Percentiles rank a stretch among this genome's conserved stretches.
phyloP scores from a whole-genome alignment of 163 green algal species.

The Volvox carteri region DNA sequence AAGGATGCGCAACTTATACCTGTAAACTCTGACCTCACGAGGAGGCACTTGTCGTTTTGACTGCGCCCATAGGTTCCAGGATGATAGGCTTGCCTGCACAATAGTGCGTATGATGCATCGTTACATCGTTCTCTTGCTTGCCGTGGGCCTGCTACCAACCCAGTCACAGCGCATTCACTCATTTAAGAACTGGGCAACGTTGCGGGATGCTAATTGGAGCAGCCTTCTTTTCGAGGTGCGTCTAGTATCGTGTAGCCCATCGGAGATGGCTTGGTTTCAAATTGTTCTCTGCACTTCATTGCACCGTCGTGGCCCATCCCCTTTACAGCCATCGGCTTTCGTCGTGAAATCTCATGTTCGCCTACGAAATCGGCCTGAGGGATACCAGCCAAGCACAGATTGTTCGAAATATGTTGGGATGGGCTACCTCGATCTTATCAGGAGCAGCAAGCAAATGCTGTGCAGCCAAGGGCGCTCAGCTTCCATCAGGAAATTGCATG shows the following conservation, averaged over 20 bases:
- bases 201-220: slow-evolving; percentile 33
- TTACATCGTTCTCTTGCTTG: background rate
- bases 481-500: background rate
- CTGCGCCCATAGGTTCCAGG: background rate
- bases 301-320: background rate
- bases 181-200: slow-evolving; percentile 11
- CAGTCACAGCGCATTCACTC: slow-evolving; percentile 14
- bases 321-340: slow-evolving; percentile 21
- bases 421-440: slow-evolving; percentile 27
- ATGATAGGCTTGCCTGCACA: background rate
- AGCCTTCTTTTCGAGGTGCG: slow-evolving; percentile 9
- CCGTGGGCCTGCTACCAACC: background rate
- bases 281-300: background rate
- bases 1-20: no score
- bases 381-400: background rate
- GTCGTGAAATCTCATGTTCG: background rate
- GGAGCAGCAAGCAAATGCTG: background rate
- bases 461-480: background rate
- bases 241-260: background rate
- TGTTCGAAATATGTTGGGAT: slow-evolving; percentile 39
- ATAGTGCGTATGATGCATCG: slow-evolving; percentile 30
- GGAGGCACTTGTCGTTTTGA: background rate
- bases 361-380: background rate
- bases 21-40: no score
- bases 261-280: background rate